phyloP scores from a whole-genome alignment of 139 green algal species.

The Edaphochlamys debaryana region DNA sequence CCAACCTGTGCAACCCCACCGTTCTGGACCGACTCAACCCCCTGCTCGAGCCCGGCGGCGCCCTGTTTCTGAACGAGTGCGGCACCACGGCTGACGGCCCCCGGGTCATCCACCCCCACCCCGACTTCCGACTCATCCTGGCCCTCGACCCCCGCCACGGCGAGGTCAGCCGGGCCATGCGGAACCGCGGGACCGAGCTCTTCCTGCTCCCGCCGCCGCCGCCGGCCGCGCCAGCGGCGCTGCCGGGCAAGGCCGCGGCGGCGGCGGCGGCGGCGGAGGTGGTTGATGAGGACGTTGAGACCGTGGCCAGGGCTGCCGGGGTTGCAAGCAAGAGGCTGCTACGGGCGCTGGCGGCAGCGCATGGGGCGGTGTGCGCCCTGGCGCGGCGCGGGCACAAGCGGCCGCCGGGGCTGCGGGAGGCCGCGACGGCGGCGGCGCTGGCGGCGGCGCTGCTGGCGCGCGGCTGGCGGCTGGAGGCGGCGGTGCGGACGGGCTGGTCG shows the following conservation, averaged over 20 bases:
- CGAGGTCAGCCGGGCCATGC: conserved; percentile 97
- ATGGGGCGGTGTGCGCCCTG: conserved; percentile 48
- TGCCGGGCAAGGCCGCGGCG: background rate
- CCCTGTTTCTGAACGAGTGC: conserved; percentile 91
- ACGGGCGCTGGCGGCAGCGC: conserved; percentile 61
- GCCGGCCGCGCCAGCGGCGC: background rate
- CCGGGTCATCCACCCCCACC: conserved; percentile 87
- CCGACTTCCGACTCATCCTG: conserved; percentile 95
- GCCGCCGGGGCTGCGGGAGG: conserved; percentile 62
- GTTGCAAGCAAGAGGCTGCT: conserved; percentile 34
- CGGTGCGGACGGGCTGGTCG: conserved; percentile 64
- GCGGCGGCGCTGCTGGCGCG: conserved; percentile 62
- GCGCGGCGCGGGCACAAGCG: conserved; percentile 42
- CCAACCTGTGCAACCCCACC: conserved; percentile 95
- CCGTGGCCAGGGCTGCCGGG: conserved; percentile 14
- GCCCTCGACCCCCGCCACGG: conserved; percentile 88
- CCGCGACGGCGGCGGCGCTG: conserved; percentile 65
- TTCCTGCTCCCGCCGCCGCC: conserved; percentile 72
- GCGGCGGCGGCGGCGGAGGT: background rate
- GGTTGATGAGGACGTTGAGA: conserved; percentile 1
- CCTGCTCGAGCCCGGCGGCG: conserved; percentile 91
- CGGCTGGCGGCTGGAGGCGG: conserved; percentile 57
- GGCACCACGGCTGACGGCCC: conserved; percentile 36
- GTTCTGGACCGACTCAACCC: conserved; percentile 98
- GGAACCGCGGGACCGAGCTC: conserved; percentile 96